Base-by-base conservation (phyloP, 805 yeast genomes). In the Candida caryicola region DNA sequence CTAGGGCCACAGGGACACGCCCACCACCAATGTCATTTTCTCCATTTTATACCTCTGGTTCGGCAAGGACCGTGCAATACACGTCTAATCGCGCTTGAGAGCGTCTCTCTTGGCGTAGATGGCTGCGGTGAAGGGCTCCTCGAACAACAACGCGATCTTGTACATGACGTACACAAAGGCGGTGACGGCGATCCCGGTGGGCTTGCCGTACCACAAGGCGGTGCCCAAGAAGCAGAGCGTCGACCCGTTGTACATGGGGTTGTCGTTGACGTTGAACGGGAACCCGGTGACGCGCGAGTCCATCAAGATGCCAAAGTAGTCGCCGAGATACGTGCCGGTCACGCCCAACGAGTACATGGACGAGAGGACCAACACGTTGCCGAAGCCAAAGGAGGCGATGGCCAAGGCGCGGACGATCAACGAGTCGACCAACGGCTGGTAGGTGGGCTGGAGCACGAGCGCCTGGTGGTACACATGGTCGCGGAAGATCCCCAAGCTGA, bases 231-330 rank as follows among this genome's bases (percentile, higher is more conserved):
- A 93, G 36, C 95, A 81, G 49, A 91, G 67, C 16, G 90, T 77
- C 7, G 95, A 85, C 12, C 99, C 99, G 56, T 85, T 83, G 64
- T 93, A 93, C 99, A 93, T 93, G 47, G 99, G 99, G 63, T 93
- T 91, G 55, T 88, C 82, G 47, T 82, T 76, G 40, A 90, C 79
- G 53, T 82, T 90, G 76, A 93, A 93, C 12, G 99, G 99, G 76
- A 93, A 93, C 1, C 85, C 81, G 13, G 91, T 83, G 43, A 93
- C 96, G 56, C 95, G 77, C 47, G 85, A 77, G 45, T 82, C 81
- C 93, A 91, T 93, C 52, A 93, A 74, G 53, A 93, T 90, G 1
- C 98, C 98, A 64, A 93, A 93, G 66, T 93, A 95, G 62, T 93
- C 99, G 30, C 99, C 99, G 44, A 93, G 67, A 56, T 93, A 93